phyloP scores from a whole-genome alignment of 768 basidiomycete species.

The Agrocybe pediades region DNA sequence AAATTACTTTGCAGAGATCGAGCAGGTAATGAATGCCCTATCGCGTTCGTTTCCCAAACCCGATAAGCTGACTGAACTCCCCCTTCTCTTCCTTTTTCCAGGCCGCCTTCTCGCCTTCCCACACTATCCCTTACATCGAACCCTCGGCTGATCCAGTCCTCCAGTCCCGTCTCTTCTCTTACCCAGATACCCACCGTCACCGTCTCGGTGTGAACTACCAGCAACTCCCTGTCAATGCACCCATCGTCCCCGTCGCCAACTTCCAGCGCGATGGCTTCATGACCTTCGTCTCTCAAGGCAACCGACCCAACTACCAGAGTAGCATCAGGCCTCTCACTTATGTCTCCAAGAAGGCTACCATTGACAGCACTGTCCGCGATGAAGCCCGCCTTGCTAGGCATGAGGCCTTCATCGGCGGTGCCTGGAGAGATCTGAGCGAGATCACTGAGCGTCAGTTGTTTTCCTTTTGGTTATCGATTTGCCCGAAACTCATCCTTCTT shows the following conservation, averaged over 20 bases:
- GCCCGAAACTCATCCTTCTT: neutral
- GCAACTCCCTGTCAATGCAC: conserved; percentile 87
- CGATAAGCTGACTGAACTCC: conserved; percentile 20
- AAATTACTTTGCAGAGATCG: conserved; percentile 95
- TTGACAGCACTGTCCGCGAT: conserved; percentile 44
- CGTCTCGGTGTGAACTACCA: conserved; percentile 81
- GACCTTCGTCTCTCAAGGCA: conserved; percentile 77
- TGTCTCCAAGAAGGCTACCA: conserved; percentile 45
- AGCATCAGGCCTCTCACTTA: conserved; percentile 74
- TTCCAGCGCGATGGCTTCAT: conserved; percentile 88
- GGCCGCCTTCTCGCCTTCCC: conserved; percentile 87
- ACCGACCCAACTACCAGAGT: conserved; percentile 87
- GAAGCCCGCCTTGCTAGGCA: conserved; percentile 48
- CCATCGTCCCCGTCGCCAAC: conserved; percentile 74
- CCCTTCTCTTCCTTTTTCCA: conserved; percentile 25
- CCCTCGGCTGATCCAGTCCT: conserved; percentile 90
- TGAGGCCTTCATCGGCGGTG: conserved; percentile 75
- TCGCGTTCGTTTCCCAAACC: neutral
- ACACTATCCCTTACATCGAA: conserved; percentile 87
- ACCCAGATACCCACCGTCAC: conserved; percentile 87
- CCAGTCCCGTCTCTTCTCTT: conserved; percentile 93
- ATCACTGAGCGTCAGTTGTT: conserved; percentile 73
- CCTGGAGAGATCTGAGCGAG: conserved; percentile 68
- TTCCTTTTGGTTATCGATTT: neutral
- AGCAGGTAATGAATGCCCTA: conserved; percentile 63